phyloP scores from a whole-genome alignment of 768 basidiomycete species.

The Ramaria sp. region DNA sequence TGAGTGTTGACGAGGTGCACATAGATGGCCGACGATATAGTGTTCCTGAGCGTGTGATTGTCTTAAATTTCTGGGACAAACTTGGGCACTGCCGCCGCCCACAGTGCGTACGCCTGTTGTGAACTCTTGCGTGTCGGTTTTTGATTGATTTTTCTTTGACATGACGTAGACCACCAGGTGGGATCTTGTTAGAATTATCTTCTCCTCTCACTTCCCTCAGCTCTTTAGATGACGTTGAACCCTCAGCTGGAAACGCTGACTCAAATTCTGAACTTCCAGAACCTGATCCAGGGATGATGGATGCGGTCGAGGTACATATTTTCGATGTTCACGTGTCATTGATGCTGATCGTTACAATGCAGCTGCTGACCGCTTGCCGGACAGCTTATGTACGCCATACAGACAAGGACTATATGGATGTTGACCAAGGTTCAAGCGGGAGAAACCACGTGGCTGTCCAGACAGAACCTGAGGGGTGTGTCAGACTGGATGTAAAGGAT shows the following conservation, averaged over 20 bases:
- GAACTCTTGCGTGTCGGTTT: background rate
- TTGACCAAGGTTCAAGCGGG: background rate
- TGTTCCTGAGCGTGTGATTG: slow-evolving; percentile 84
- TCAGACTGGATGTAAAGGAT: background rate
- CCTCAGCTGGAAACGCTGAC: background rate
- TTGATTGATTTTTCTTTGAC: background rate
- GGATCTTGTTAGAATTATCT: slow-evolving; percentile 37
- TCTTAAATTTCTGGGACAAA: slow-evolving; percentile 94
- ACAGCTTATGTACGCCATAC: background rate
- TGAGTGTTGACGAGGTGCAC: slow-evolving; percentile 69
- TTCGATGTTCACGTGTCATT: background rate
- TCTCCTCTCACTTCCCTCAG: slow-evolving; percentile 69
- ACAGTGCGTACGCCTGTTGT: slow-evolving; percentile 28
- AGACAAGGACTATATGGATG: background rate
- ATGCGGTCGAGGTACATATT: slow-evolving; percentile 5
- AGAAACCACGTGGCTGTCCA: slow-evolving; percentile 3
- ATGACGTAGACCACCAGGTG: slow-evolving; percentile 3
- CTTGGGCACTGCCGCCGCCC: slow-evolving; percentile 35
- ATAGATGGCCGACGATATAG: slow-evolving; percentile 86
- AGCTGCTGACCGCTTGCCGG: slow-evolving; percentile 5
- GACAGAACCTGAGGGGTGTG: slow-evolving; percentile 2
- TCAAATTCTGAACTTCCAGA: background rate
- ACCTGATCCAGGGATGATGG: background rate
- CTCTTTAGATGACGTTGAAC: slow-evolving; percentile 54
- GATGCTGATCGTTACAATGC: background rate